These are phyloP conservation scores for Dillenia suffruticosa DNA, from an alignment of 164 flowering plant genomes.

Conservation along the genomic window DNA sequence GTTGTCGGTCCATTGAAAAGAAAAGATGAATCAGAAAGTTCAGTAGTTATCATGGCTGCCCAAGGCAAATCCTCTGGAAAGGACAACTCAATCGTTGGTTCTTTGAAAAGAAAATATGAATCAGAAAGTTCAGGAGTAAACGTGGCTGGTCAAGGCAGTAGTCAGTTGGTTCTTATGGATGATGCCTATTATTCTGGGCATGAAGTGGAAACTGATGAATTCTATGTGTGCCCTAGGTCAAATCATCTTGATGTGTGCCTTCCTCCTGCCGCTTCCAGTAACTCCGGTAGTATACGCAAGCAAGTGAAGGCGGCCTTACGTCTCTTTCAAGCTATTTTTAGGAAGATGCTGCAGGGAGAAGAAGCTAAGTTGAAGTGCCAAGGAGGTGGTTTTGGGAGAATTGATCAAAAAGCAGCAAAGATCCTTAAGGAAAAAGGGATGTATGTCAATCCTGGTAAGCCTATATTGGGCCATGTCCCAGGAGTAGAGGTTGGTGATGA, in stretches of 20 bases:
- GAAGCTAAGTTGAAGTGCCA: slow-evolving; percentile 40
- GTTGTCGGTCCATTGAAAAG: slow-evolving; percentile 9
- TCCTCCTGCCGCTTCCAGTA: slow-evolving; percentile 34
- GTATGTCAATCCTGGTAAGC: slow-evolving; percentile 43
- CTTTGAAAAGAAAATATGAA: slow-evolving; percentile 7
- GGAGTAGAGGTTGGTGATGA: slow-evolving; percentile 95
- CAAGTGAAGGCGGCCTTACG: slow-evolving; percentile 76
- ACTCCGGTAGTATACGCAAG: slow-evolving; percentile 23
- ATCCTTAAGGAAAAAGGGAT: slow-evolving; percentile 46
- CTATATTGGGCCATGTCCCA: slow-evolving; percentile 64
- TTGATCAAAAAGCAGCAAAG: slow-evolving; percentile 42
- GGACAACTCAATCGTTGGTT: slow-evolving; percentile 6
- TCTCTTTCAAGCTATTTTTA: slow-evolving; percentile 48
- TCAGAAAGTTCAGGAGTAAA: slow-evolving; percentile 6
- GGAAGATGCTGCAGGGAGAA: slow-evolving; percentile 67
- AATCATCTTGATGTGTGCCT: slow-evolving; percentile 17
- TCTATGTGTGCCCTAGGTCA: slow-evolving; percentile 9
- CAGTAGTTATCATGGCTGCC: slow-evolving; percentile 6
- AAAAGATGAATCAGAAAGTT: slow-evolving; percentile 3
- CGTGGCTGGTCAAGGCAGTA: slow-evolving; percentile 2
- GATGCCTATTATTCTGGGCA: slow-evolving; percentile 11
- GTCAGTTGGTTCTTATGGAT: slow-evolving; percentile 12
- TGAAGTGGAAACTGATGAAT: slow-evolving; percentile 14
- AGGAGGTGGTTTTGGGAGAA: slow-evolving; percentile 18
- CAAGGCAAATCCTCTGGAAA: not conserved